Conservation (phyloP, 1,284 basidiomycete genomes). For the Grifola frondosa region DNA sequence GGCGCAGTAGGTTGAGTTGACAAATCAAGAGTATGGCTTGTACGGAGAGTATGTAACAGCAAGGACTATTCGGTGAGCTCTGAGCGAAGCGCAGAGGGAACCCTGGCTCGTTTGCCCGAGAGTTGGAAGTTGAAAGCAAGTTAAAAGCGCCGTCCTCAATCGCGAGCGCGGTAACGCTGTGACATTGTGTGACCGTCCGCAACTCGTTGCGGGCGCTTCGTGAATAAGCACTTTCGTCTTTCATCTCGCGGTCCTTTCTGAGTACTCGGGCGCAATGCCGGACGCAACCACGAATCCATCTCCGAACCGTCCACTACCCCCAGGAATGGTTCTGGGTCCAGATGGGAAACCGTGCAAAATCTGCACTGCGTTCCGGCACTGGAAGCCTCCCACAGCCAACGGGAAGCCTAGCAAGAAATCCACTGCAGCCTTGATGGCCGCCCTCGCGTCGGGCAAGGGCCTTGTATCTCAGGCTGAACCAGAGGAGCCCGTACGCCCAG, state of each 20-base stretch:
- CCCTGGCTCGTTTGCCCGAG: constrained; percentile 43
- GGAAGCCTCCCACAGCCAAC: constrained; percentile 47
- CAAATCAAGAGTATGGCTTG: constrained; percentile 53
- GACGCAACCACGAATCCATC: constrained; percentile 3
- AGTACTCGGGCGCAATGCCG: background rate
- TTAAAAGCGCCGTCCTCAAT: too few relatives aligned
- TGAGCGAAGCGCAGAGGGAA: constrained; percentile 51
- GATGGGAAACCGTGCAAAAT: constrained; percentile 95
- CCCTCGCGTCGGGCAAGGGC: constrained; percentile 38
- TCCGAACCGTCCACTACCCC: constrained; percentile 42
- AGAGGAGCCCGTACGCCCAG: constrained; percentile 43
- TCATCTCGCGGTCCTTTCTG: background rate
- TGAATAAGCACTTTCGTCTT: too few relatives aligned
- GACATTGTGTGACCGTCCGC: too few relatives aligned
- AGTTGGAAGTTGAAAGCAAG: too few relatives aligned
- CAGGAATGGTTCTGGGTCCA: constrained; percentile 83
- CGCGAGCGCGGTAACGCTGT: too few relatives aligned
- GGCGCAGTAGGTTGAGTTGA: constrained; percentile 42
- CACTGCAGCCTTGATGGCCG: constrained; percentile 40
- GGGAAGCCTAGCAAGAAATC: constrained; percentile 20
- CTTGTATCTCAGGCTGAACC: constrained; percentile 33
- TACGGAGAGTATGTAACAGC: constrained; percentile 56
- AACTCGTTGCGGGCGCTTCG: too few relatives aligned
- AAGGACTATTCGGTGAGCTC: constrained; percentile 65
- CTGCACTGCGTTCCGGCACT: constrained; percentile 79